Base-by-base conservation (phyloP, 768 basidiomycete species). In the Kwoniella sp. region DNA sequence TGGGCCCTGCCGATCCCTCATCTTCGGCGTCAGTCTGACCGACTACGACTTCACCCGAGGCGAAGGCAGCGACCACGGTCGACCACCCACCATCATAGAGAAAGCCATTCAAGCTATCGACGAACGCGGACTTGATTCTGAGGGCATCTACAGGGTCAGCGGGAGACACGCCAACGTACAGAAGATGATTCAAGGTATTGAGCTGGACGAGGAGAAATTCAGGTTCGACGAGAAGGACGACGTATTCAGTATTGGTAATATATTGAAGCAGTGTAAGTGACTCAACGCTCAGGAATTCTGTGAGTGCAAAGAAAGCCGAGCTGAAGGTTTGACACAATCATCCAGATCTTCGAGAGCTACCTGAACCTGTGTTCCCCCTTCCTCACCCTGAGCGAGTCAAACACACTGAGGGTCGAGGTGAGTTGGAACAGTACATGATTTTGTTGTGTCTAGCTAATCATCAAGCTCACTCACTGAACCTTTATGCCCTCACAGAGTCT, bases 351-450 rank as follows among this genome's bases (percentile, higher is more conserved):
- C 87, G 93, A 58, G 90, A 91, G 74, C 82, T 96, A 17, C 92
- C 93, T 1, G 93, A 96, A 74, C 91, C 93, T 2, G 84, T 96
- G 22, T 95, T 96, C 82, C 88, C 82, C 74, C 90, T 89, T 73
- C 84, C 90, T 11, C 81, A 92, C 20, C 86, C 88, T 66, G 93
- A 96, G 71, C 87, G 93, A 23, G 83, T 90, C 28, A 89, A 92
- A 69, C 87, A 92, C 74, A 87, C 88, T 0, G 89, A 91, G 69
- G 87, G 88, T 69, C 81, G 88, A 78, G 89, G 92, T 91, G 69
- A 38, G 82, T 73, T 58, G 2, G 4, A 28, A 23, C 2, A 51
- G 50, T 22, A 1, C 1, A 25, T 1, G 47, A 8, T 23, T 25
- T 62, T 48, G 26, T 12, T 2, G 12, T 17, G 1, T 9, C 25